phyloP scores from a whole-genome alignment of 73 alveolate species.

The Breviolum minutum region DNA sequence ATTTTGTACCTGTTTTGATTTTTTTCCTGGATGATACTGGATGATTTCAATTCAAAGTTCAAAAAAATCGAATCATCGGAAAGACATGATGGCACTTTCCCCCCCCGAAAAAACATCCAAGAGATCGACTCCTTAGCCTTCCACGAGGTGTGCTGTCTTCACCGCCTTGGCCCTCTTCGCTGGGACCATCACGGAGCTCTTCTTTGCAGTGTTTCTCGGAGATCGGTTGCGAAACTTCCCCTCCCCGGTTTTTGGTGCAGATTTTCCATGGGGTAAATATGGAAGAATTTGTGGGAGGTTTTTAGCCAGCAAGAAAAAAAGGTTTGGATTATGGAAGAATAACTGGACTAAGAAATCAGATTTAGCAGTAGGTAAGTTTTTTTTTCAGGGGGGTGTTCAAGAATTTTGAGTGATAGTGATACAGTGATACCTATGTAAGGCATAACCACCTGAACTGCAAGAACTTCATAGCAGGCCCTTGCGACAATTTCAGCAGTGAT shows the following conservation, averaged over 20 bases:
- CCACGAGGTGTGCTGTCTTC: conserved; percentile 72
- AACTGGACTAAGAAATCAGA: no score
- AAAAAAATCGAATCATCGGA: background rate
- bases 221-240: background rate
- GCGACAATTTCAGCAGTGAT: no score
- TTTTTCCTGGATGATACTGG: background rate
- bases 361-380: no score
- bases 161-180: conserved; percentile 94
- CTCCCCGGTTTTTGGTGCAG: background rate
- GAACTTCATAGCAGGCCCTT: no score
- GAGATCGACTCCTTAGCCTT: background rate
- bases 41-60: no score
- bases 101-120: background rate
- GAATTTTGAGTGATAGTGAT: no score
- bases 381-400: no score
- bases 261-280: no score
- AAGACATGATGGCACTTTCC: background rate
- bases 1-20: no score
- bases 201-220: conserved; percentile 47
- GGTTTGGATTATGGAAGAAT: background rate
- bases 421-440: no score
- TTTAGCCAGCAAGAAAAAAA: no score
- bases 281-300: background rate
- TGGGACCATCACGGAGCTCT: conserved; percentile 92
- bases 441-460: no score